Evolutionary conservation across 2,329 filamentous ascomycete species (phyloP).

Genomic region (Coniochaeta sp.): DNA sequence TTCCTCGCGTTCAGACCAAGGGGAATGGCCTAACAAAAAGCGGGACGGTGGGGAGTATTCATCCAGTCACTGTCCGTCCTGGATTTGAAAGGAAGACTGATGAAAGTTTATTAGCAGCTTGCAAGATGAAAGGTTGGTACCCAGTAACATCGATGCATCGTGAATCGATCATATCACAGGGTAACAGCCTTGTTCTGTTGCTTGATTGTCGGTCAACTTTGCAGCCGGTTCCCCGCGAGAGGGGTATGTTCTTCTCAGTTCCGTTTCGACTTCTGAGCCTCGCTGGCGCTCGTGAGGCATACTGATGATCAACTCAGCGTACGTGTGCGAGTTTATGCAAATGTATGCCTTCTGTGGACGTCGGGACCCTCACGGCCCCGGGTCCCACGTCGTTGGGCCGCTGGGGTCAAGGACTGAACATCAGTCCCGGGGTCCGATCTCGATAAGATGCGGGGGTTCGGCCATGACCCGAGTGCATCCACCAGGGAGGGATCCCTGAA

Average conservation of each 20-base stretch:
- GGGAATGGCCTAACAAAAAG: conserved; percentile 1
- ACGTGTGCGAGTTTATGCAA: too few relatives aligned
- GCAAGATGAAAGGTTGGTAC: background rate
- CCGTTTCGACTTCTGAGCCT: too few relatives aligned
- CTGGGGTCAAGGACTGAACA: background rate
- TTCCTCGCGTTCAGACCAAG: background rate
- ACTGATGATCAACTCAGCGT: too few relatives aligned
- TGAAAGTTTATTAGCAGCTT: too few relatives aligned
- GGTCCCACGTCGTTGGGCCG: background rate
- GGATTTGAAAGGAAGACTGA: too few relatives aligned
- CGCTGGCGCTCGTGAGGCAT: too few relatives aligned
- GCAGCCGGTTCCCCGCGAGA: background rate
- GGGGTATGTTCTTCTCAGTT: background rate
- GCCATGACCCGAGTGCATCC: too few relatives aligned
- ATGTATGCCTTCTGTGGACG: too few relatives aligned
- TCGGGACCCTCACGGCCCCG: background rate
- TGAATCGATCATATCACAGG: background rate
- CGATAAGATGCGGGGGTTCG: background rate
- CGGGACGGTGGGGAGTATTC: background rate
- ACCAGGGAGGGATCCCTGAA: too few relatives aligned
- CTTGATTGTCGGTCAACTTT: background rate
- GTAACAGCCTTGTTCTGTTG: background rate
- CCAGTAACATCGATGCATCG: background rate
- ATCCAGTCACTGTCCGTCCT: background rate
- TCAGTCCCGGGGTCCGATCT: background rate